Percentiles rank a stretch among this genome's conserved stretches.
phyloP scores from a whole-genome alignment of 129 eudicot species.

The Escallonia rubra region DNA sequence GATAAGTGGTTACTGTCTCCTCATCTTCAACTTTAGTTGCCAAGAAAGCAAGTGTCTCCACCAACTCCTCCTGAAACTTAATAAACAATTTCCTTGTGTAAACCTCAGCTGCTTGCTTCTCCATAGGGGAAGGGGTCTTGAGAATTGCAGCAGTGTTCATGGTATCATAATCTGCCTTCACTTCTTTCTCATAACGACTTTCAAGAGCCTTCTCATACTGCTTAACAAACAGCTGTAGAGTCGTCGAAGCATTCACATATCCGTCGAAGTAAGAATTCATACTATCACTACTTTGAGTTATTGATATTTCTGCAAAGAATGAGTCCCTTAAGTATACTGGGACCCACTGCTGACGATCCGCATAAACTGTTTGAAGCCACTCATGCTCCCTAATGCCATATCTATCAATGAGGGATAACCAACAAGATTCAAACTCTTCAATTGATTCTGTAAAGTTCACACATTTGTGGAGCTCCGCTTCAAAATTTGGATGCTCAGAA shows the following conservation, averaged over 20 bases:
- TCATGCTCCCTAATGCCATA: conserved; percentile 17
- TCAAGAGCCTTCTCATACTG: conserved; percentile 35
- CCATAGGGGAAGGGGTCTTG: conserved; percentile 45
- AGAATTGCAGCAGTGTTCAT: conserved; percentile 28
- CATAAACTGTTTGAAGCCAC: conserved; percentile 30
- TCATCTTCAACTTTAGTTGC: conserved; percentile 30
- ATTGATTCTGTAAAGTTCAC: conserved; percentile 26
- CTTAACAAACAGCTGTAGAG: conserved; percentile 17
- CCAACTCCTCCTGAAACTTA: conserved; percentile 39
- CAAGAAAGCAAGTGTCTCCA: conserved; percentile 30
- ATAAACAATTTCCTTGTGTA: conserved; percentile 30
- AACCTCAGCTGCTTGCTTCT: conserved; percentile 33
- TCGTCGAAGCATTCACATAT: conserved; percentile 36
- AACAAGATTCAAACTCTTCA: conserved; percentile 34
- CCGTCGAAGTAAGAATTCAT: conserved; percentile 44
- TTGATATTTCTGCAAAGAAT: conserved; percentile 33
- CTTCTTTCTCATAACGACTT: conserved; percentile 39
- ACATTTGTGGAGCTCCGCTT: conserved; percentile 41
- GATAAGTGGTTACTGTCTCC: conserved; percentile 13
- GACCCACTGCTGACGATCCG: conserved; percentile 35
- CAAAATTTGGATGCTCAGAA: conserved; percentile 19
- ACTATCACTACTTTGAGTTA: conserved; percentile 28
- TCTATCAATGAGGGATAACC: conserved; percentile 30
- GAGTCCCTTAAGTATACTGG: conserved; percentile 35
- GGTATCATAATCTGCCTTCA: conserved; percentile 39